Percentiles rank a stretch among this genome's conserved stretches.
Conservation (phyloP, 345 rosid genomes). For the Eucalyptus caleyi region DNA sequence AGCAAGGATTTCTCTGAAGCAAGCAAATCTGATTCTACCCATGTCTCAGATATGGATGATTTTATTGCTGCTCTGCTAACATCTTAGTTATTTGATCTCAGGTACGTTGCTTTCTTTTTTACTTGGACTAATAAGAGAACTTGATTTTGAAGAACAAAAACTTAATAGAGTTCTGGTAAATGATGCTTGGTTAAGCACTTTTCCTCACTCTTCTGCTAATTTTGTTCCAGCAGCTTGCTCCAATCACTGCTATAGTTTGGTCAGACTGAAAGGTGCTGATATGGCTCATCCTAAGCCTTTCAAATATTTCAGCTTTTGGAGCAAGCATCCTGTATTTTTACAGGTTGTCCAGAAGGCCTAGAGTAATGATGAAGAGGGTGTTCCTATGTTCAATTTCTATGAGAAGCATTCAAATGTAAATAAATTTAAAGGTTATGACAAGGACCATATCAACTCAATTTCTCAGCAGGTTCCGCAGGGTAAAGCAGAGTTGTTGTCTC, state of each 20-base stretch:
- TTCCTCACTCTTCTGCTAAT: not conserved
- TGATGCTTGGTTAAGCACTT: not conserved
- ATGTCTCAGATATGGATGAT: not conserved
- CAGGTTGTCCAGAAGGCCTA: not conserved
- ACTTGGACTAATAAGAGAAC: not conserved
- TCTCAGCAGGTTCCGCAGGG: not conserved
- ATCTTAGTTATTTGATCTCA: not conserved
- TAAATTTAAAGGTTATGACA: not conserved
- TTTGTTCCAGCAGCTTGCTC: not conserved
- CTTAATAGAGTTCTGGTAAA: not conserved
- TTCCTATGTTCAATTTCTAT: not conserved
- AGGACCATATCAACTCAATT: not conserved
- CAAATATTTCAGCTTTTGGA: not conserved
- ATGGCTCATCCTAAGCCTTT: not conserved
- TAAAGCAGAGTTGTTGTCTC: not conserved
- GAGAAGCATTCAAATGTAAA: not conserved
- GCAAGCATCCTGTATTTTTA: not conserved
- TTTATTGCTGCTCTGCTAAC: not conserved
- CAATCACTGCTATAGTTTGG: not conserved
- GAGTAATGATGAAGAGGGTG: not conserved
- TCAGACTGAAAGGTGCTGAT: not conserved
- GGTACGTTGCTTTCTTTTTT: not conserved
- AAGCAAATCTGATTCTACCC: not conserved
- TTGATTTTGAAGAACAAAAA: not conserved
- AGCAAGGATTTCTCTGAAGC: not conserved